Evolutionary conservation across 805 yeast genomes (phyloP).

Genomic region (Jamesozyma hellenica): DNA sequence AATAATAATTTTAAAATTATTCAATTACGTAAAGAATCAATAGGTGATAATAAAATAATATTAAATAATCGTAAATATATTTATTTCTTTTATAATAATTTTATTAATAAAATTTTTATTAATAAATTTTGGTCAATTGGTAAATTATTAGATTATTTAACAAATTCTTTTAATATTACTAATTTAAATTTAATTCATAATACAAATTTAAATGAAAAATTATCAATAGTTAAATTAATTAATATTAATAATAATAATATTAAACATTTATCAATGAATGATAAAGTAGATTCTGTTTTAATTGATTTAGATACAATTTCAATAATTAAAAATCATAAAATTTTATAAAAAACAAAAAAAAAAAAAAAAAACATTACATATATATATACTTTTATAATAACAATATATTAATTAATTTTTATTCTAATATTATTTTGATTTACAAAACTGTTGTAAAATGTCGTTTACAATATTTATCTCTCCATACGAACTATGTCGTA

Average conservation of each 20-base stretch:
- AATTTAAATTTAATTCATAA: slow-evolving; percentile 15
- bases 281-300: slow-evolving; percentile 15
- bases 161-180: slow-evolving; percentile 16
- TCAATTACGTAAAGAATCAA: slow-evolving; percentile 15
- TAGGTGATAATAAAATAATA: slow-evolving; percentile 24
- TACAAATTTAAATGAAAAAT: slow-evolving; percentile 14
- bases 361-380: slow-evolving; percentile 9
- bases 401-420: background rate
- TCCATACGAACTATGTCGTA: too few relatives aligned
- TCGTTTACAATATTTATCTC: too few relatives aligned
- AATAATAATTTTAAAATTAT: slow-evolving; percentile 13
- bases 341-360: too few relatives aligned
- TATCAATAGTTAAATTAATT: slow-evolving; percentile 16
- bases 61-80: slow-evolving; percentile 20
- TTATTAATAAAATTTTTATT: slow-evolving; percentile 12
- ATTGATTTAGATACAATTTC: slow-evolving; percentile 19
- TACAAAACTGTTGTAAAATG: too few relatives aligned
- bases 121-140: slow-evolving; percentile 29
- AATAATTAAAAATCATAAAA: slow-evolving; percentile 13
- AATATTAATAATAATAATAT: background rate
- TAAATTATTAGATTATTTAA: slow-evolving; percentile 24
- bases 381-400: background rate
- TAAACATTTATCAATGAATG: slow-evolving; percentile 3
- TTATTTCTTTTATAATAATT: slow-evolving; percentile 7
- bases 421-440: too few relatives aligned